Evolutionary conservation across 1,284 basidiomycete species (phyloP), one percentile per base, ranked within the genome.

Genomic region (Tylopilus orsonianus): DNA sequence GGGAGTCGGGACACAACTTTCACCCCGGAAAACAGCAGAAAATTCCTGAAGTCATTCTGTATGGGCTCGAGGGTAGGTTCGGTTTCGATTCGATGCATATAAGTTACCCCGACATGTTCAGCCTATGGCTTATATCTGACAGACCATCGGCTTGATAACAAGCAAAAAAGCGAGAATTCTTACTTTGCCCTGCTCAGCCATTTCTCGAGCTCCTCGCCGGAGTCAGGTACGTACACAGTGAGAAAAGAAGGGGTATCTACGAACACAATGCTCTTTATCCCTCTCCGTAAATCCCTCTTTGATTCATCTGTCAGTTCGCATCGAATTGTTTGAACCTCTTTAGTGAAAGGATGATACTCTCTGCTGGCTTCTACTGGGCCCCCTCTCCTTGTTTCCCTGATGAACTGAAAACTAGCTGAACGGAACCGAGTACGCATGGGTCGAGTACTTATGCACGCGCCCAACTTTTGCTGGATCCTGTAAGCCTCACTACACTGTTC

Each of bases 391-490:
- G 46, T 60, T 35, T 46, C 35, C 33, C 16, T 58, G 34, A 34
- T 46, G 24, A 58, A 62, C 57, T 58, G 26, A 13, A 26, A 22
- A 6, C 2, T 16, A 33, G 5, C 14, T 58, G 5, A 52, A 41
- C 19, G 10, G 40, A 8, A 35, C 2, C 8, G 4, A 3, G 8
- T 4, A 10, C 1, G 18, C 20, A 5, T 19, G 10, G n/a, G 8
- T 22, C 5, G 8, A 7, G 29, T n/a, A n/a, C 29, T 4, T 14
- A 18, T 0, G 10, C 16, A 62, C 57, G n/a, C 23, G 62, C 60
- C 57, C 60, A 58, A 16, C 57, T 58, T 34, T 62, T 62, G 0
- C 57, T 57, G 0, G 60, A 60, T 14, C 60, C 60, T n/a, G 60
- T 62, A 7, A 58, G 50, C 1, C 57, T 60, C 5, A 60, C 46